phyloP scores from a whole-genome alignment of 1,139 yeast genomes.

The Nematodospora anomalae region DNA sequence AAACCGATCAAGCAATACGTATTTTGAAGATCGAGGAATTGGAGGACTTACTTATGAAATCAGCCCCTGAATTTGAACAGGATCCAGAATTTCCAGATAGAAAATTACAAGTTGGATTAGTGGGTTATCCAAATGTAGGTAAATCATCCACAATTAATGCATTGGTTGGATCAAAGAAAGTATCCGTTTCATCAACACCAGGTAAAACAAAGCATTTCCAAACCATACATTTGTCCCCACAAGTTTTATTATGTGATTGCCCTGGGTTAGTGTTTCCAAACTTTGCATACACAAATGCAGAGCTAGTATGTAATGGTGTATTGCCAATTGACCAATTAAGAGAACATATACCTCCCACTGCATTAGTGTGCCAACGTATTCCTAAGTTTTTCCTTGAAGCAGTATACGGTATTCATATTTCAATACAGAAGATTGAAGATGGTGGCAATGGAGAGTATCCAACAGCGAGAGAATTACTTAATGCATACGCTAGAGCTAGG shows the following conservation, averaged over 20 bases:
- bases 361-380: slow-evolving; percentile 81
- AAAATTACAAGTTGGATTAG: slow-evolving; percentile 85
- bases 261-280: slow-evolving; percentile 99
- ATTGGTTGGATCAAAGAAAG: slow-evolving; percentile 92
- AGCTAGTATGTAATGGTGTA: slow-evolving; percentile 96
- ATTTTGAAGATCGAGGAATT: slow-evolving; percentile 83
- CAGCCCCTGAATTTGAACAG: slow-evolving; percentile 69
- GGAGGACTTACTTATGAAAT: slow-evolving; percentile 74
- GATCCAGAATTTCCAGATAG: slow-evolving; percentile 59
- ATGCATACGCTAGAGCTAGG: slow-evolving; percentile 93
- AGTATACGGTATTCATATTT: slow-evolving; percentile 88
- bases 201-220: slow-evolving; percentile 99
- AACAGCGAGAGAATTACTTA: slow-evolving; percentile 83
- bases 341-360: slow-evolving; percentile 89
- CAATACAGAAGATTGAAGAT: slow-evolving; percentile 69
- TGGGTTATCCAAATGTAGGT: slow-evolving; percentile 97
- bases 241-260: slow-evolving; percentile 92
- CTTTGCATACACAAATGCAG: slow-evolving; percentile 95
- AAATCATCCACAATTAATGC: slow-evolving; percentile 96
- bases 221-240: slow-evolving; percentile 81
- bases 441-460: slow-evolving; percentile 86
- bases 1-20: slow-evolving; percentile 38
- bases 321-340: slow-evolving; percentile 95
- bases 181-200: slow-evolving; percentile 96
- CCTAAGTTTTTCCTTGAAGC: slow-evolving; percentile 91